Evolutionary conservation across 1,284 basidiomycete species (phyloP).

Genomic region (Agaricales sp.): DNA sequence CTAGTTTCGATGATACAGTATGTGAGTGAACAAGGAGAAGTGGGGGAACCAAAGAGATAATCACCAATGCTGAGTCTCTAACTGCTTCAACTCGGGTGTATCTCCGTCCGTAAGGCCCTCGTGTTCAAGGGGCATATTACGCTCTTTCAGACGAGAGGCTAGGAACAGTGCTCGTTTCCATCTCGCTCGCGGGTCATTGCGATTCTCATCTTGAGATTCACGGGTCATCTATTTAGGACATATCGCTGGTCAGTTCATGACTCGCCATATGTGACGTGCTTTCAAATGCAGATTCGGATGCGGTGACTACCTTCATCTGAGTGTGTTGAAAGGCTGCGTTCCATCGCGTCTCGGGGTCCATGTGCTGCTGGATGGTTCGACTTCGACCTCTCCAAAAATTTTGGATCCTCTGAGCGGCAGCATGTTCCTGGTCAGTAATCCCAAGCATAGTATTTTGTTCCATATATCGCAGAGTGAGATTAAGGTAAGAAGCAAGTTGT

Average conservation of each 20-base stretch:
- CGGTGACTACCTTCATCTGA: conserved; percentile 24
- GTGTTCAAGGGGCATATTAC: conserved; percentile 25
- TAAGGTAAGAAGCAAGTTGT: no score
- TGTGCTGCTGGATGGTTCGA: conserved; percentile 8
- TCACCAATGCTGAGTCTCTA: conserved; percentile 54
- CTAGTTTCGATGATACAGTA: not conserved
- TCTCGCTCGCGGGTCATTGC: conserved; percentile 31
- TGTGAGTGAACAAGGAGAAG: conserved; percentile 8
- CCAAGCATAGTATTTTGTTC: no score
- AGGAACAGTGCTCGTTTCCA: conserved; percentile 38
- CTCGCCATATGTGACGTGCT: not conserved
- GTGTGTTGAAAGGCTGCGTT: conserved; percentile 30
- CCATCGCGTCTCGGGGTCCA: conserved; percentile 23
- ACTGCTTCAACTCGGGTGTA: conserved; percentile 26
- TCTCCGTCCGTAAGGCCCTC: conserved; percentile 20
- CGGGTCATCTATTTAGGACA: conserved; percentile 24
- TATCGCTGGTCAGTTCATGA: conserved; percentile 1
- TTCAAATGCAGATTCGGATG: not conserved
- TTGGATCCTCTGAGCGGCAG: conserved; percentile 22
- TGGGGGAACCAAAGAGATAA: conserved; percentile 59
- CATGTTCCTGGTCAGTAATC: conserved; percentile 7
- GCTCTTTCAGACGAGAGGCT: conserved; percentile 31
- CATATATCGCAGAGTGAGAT: no score
- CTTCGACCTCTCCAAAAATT: conserved; percentile 19
- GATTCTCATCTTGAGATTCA: conserved; percentile 28